Evolutionary conservation across 306 rosid species (phyloP), one percentile per base, ranked within the genome.

Genomic region (Canavalia ensiformis): DNA sequence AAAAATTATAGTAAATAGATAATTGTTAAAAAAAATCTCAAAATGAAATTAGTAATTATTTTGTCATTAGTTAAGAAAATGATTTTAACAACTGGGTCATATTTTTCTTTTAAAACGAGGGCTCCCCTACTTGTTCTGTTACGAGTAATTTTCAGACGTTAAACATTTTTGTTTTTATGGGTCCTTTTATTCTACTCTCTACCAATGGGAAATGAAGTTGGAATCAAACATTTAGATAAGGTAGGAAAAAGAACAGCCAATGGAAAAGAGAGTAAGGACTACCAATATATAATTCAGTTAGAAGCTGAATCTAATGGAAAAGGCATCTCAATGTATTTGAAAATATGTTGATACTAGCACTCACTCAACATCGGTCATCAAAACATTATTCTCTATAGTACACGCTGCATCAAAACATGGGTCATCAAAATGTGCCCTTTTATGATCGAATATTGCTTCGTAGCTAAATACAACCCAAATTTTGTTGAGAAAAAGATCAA

Each of bases 241-340:
- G 68, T 42, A 8, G 41, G 39, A 67, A 50, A 72, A 60, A 42
- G 65, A 42, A 11, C 34, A 54, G 54, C 44, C 25, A 18, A 18
- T 18, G 25, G 25, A 18, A 18, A 18, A 18, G 25, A 18, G 25
- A 71, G 60, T 11, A 12, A 67, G 85, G 85, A 67, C 81, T 77
- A 75, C 85, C 85, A 81, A 56, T 73, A 56, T 73, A 39, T 35
- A 35, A 64, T 35, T 64, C 63, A 81, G 71, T 45, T 18, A 55
- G 78, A 81, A 72, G 37, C 52, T 47, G 63, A 63, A 45, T 44
- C 54, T 46, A 46, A 50, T 9, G 7, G 37, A 58, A 56, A 74
- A 54, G 8, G 44, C 42, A 81, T 51, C 51, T 66, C 45, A 47
- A 66, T 8, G 52, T 45, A 56, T 65, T 64, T 28, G 66, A 80